Base-by-base conservation (phyloP, 192 early-diverging fungal species). In the Rhizoclosmatium globosum region DNA sequence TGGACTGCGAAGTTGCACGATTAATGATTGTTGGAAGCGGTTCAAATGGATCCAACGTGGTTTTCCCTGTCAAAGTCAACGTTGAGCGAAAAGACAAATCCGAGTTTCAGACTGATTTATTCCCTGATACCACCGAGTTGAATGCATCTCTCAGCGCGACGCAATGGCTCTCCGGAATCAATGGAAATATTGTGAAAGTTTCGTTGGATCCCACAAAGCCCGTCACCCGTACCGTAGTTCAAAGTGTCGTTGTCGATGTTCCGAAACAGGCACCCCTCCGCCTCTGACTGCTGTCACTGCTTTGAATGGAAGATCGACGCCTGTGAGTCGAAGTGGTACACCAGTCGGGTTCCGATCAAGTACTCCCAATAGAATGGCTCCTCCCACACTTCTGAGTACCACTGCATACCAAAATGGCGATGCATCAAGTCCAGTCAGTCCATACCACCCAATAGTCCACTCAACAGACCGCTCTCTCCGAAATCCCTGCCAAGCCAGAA, bases 101-200 rank as follows among this genome's bases (percentile, higher is more conserved):
- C 7, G 95, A 96, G 64, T 97, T 95, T 74, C 93, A 96, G 41
- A 4, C 44, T 1, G 74, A 97, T 58, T 77, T 97, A 9, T 97
- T 92, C 76, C 96, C 96, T 19, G 93, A 96, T 31, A 95, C 96
- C 19, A 13, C 9, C 38, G 77, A 72, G 19, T 45, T 11, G 41
- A 48, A 4, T 4, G 85, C 91, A 15, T 84, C 87, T 2, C 77
- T 92, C 47, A 82, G 90, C 2, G 87, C 84, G 39, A 83, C 71
- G 0, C 86, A 91, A 42, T 97, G 93, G 93, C 59, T 91, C 39
- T 74, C 71, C 0, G 87, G 91, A 11, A 56, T 77, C 47, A 83
- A 64, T 21, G 23, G 42, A 39, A 39, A 4, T 21, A 9, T 66
- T 9, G 41, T 59, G 11, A 64, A 67, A 66, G 31, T 76, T n/a